Evolutionary conservation across 768 basidiomycete species (phyloP).

Genomic region (Phlebiopsis flavidoalba): DNA sequence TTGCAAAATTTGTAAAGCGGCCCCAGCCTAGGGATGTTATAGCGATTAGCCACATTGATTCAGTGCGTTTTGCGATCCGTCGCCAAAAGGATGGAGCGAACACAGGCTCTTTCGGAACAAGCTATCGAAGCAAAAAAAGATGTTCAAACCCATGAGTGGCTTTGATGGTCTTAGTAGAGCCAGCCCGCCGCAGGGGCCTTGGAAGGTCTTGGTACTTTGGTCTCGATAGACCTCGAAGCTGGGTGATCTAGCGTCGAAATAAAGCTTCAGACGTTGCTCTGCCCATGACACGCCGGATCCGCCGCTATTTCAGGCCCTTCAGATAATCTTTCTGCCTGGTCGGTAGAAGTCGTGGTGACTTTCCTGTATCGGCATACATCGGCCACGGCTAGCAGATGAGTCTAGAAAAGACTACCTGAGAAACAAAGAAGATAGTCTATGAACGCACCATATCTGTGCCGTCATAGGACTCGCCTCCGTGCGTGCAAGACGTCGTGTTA

Average conservation of each 20-base stretch:
- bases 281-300: conserved; percentile 6
- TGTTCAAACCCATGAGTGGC: background rate
- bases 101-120: conserved; percentile 1
- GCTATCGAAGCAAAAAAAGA: conserved; percentile 11
- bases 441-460: no score
- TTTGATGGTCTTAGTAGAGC: conserved; percentile 7
- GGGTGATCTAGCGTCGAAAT: conserved; percentile 11
- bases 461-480: no score
- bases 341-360: background rate
- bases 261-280: conserved; percentile 12
- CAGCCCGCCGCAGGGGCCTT: conserved; percentile 5
- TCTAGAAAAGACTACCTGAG: no score
- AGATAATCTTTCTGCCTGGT: conserved; percentile 13
- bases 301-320: conserved; percentile 5
- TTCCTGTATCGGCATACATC: no score
- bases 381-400: no score
- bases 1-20: no score
- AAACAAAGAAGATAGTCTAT: no score
- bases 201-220: background rate
- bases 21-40: no score
- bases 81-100: conserved; percentile 2
- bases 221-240: background rate
- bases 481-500: no score
- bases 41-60: conserved; percentile 1
- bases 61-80: conserved; percentile 13